Conservation (phyloP, 495 filamentous ascomycete genomes). For the Corynascus novoguineensis region DNA sequence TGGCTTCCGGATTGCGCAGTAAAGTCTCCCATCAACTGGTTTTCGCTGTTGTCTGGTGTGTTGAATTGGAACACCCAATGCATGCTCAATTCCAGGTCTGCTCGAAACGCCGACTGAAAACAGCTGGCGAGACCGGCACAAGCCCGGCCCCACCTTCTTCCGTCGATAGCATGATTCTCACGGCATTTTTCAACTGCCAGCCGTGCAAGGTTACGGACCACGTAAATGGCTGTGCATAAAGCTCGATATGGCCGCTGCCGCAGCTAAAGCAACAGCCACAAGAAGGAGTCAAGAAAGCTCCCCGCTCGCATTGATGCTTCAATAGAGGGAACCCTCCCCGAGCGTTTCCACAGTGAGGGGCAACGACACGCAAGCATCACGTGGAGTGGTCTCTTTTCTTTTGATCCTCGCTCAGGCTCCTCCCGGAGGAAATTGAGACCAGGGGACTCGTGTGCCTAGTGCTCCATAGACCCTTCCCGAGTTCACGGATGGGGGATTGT, state of each 20-base stretch:
- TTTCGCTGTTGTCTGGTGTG: no score
- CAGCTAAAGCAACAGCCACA: not conserved
- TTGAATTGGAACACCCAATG: no score
- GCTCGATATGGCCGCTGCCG: not conserved
- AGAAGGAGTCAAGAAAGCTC: not conserved
- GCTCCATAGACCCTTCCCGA: not conserved
- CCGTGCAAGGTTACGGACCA: no score
- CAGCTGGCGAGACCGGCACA: not conserved
- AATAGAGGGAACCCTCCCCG: not conserved
- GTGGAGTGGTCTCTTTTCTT: not conserved
- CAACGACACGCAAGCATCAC: not conserved
- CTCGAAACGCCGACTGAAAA: not conserved
- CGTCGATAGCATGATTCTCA: no score
- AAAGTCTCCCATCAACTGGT: no score
- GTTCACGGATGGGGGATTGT: constrained; percentile 2
- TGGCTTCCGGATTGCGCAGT: no score
- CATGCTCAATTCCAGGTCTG: no score
- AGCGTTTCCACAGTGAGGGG: not conserved
- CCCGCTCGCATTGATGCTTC: not conserved
- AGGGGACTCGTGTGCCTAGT: not conserved
- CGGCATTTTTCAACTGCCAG: no score
- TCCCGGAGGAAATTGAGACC: not conserved
- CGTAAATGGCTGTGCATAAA: no score
- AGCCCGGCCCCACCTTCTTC: not conserved
- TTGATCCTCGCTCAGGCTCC: not conserved